Evolutionary conservation across 805 yeast species (phyloP), one percentile per base, ranked within the genome.

Genomic region (Helenozyma rhizophorensis): DNA sequence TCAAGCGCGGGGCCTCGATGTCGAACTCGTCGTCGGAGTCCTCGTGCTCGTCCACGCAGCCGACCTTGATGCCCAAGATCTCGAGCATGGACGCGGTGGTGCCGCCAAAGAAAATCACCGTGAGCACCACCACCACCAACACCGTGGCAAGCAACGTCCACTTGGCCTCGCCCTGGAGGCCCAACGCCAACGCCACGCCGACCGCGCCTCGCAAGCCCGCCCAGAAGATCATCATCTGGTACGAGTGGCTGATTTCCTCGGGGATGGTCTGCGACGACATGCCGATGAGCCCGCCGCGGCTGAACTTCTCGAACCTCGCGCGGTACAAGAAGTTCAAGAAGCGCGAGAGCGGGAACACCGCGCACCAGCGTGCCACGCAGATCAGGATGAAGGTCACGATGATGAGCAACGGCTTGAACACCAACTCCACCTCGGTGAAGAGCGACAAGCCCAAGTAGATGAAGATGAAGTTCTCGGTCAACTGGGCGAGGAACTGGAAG

Each of bases 141-240:
- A 94, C 96, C 0, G 98, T 94, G 3, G 98, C 99, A 33, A 90
- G 63, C 33, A 93, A 65, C 0, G 96, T 80, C 53, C 81, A 80
- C 43, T 89, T 90, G 35, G 85, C 80, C 52, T 90, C 96, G 40
- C 97, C 98, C 60, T 86, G 95, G 25, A 93, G 66, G 10, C 98
- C 98, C 79, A 94, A 87, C 0, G 98, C 98, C 51, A 93, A 72
- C 0, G 98, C 99, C 4, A 93, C 99, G 44, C 99, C 99, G 22
- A 93, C 99, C 1, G 99, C 99, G 39, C 99, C 99, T 53, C 99
- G 73, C 36, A 93, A 68, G 3, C 99, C 99, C 2, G 98, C 98
- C 99, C 99, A 93, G 58, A 93, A 93, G 31, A 90, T 87, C 98
- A 93, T 93, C 85, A 88, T 87, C 62, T 93, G 98, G 59, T 93